phyloP scores from a whole-genome alignment of 148 eudicot species.

The Persicaria maculosa region DNA sequence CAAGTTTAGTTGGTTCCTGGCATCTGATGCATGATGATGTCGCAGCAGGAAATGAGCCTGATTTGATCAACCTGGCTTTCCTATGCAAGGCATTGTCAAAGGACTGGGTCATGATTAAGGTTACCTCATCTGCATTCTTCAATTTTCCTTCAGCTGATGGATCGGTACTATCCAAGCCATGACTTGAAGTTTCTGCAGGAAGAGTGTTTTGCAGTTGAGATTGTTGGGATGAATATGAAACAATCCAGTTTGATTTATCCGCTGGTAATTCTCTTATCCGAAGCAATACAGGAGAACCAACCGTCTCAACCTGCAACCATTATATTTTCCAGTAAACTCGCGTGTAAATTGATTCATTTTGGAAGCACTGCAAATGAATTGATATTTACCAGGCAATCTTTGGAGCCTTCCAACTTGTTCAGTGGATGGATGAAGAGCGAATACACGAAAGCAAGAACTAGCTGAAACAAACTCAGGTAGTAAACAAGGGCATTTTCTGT shows the following conservation, averaged over 20 bases:
- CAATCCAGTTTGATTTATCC: not conserved
- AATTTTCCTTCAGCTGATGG: not conserved
- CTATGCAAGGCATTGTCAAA: not conserved
- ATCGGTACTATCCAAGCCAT: not conserved
- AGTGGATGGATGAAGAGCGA: not conserved
- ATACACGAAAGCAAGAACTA: not conserved
- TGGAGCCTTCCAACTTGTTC: not conserved
- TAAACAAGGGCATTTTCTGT: not conserved
- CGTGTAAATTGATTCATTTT: not conserved
- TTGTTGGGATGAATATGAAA: not conserved
- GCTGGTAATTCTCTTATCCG: not conserved
- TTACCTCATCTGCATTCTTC: not conserved
- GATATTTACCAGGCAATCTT: not conserved
- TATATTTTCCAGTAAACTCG: not conserved
- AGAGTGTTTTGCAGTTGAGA: too few relatives aligned
- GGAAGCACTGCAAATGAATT: not conserved
- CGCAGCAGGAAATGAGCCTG: conserved; percentile 59
- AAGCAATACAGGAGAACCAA: not conserved
- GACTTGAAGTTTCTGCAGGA: not conserved
- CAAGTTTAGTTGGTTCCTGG: conserved; percentile 40
- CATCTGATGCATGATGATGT: conserved; percentile 18
- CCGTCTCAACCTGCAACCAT: not conserved
- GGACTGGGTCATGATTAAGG: not conserved
- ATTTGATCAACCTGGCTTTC: conserved; percentile 32
- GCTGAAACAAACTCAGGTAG: conserved; percentile 2